phyloP scores from a whole-genome alignment of 805 yeast species.

The Ogataea thermomethanolica region DNA sequence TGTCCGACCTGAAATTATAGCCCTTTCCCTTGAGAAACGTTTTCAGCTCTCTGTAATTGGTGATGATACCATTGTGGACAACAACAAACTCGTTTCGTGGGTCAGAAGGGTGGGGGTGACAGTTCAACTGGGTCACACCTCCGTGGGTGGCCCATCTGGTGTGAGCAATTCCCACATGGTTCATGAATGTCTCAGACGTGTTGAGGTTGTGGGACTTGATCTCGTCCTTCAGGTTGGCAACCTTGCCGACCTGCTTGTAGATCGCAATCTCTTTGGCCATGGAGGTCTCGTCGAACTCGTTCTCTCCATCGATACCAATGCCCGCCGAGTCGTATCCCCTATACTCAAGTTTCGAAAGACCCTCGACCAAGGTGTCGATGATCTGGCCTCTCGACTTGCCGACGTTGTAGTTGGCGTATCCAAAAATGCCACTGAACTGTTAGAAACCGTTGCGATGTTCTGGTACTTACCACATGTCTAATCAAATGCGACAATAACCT shows the following conservation, averaged over 20 bases:
- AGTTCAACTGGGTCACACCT: constrained; percentile 76
- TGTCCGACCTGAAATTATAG: constrained; percentile 78
- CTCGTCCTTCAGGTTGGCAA: constrained; percentile 68
- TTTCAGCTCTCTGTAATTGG: constrained; percentile 89
- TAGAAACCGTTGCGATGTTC: background rate
- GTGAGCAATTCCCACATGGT: constrained; percentile 96
- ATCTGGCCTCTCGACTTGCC: constrained; percentile 92
- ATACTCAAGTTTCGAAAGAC: constrained; percentile 82
- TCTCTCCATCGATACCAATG: constrained; percentile 89
- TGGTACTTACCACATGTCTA: constrained; percentile 15
- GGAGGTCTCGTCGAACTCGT: constrained; percentile 31
- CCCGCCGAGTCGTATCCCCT: constrained; percentile 99
- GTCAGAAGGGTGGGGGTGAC: constrained; percentile 96
- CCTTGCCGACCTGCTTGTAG: constrained; percentile 89
- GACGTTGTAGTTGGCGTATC: constrained; percentile 92
- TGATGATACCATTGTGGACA: constrained; percentile 97
- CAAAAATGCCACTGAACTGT: constrained; percentile 81
- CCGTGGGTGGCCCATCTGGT: constrained; percentile 99
- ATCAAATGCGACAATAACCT: background rate
- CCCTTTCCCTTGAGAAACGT: constrained; percentile 80
- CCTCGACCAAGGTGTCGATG: constrained; percentile 82
- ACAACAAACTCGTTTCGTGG: constrained; percentile 77
- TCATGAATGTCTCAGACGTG: constrained; percentile 61
- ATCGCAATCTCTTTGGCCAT: constrained; percentile 61
- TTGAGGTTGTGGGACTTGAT: constrained; percentile 50